phyloP scores from a whole-genome alignment of 208 protist genomes.

The Zelonia costaricensis region DNA sequence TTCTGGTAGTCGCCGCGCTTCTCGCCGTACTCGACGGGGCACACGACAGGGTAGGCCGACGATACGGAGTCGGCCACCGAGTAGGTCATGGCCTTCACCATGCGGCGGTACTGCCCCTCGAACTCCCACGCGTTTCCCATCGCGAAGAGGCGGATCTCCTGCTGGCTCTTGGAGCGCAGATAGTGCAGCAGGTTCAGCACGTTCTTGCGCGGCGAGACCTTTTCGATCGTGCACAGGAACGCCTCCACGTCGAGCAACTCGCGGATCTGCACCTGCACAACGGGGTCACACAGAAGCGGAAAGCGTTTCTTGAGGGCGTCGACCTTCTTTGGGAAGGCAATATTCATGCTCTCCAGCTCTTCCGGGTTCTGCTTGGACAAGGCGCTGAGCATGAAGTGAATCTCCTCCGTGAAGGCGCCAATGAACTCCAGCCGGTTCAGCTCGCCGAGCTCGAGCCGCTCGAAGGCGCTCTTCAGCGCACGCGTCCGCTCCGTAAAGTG shows the following conservation, averaged over 20 bases:
- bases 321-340: conserved; percentile 59
- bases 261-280: conserved; percentile 63
- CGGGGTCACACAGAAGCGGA: conserved; percentile 59
- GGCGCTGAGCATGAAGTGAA: conserved; percentile 61
- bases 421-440: conserved; percentile 76
- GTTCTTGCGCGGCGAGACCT: conserved; percentile 75
- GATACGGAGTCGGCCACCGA: conserved; percentile 40
- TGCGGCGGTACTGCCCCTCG: conserved; percentile 78
- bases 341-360: conserved; percentile 58
- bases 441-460: conserved; percentile 72
- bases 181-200: conserved; percentile 83
- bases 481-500: conserved; percentile 65
- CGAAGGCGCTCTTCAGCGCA: conserved; percentile 49
- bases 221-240: conserved; percentile 74
- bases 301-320: conserved; percentile 52
- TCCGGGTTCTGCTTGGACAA: conserved; percentile 60
- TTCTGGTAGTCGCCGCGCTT: conserved; percentile 15
- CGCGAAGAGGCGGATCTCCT: conserved; percentile 75
- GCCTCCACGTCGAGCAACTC: conserved; percentile 71
- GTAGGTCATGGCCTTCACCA: conserved; percentile 41
- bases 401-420: conserved; percentile 46
- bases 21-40: conserved; percentile 62
- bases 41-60: conserved; percentile 48
- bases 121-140: conserved; percentile 80
- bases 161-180: conserved; percentile 70